These are phyloP conservation scores for Prosopis cineraria DNA, from an alignment of 306 rosid genomes.

Conservation along the genomic window DNA sequence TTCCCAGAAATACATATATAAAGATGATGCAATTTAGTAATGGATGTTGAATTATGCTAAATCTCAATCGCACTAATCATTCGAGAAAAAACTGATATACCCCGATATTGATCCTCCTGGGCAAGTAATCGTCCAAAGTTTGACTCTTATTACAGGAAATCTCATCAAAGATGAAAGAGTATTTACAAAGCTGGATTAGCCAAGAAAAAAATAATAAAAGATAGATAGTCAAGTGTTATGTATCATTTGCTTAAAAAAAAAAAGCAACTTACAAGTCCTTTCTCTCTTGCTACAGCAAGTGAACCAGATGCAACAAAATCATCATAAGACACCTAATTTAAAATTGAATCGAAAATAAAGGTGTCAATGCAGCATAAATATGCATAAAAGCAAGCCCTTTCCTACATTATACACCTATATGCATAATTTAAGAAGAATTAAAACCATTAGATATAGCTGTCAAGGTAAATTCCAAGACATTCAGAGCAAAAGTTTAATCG, in stretches of 20 bases:
- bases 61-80: neutral
- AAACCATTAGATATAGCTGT: conserved; percentile 10
- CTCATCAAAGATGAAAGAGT: neutral
- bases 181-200: neutral
- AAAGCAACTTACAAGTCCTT: conserved; percentile 80
- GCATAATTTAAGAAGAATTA: neutral
- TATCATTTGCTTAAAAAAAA: conserved; percentile 27
- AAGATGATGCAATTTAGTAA: neutral
- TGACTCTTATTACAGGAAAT: neutral
- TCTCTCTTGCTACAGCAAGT: conserved; percentile 90
- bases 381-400: neutral
- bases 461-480: conserved; percentile 12
- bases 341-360: neutral
- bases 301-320: conserved; percentile 91
- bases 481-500: neutral
- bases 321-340: conserved; percentile 72
- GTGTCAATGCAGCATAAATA: neutral
- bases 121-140: neutral
- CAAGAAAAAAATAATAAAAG: neutral
- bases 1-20: neutral
- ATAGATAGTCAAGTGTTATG: neutral
- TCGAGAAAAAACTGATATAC: neutral
- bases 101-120: neutral
- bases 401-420: neutral
- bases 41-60: neutral